Evolutionary conservation across 106 monocot genomes (phyloP).

Genomic region (Dendrobium catenatum): DNA sequence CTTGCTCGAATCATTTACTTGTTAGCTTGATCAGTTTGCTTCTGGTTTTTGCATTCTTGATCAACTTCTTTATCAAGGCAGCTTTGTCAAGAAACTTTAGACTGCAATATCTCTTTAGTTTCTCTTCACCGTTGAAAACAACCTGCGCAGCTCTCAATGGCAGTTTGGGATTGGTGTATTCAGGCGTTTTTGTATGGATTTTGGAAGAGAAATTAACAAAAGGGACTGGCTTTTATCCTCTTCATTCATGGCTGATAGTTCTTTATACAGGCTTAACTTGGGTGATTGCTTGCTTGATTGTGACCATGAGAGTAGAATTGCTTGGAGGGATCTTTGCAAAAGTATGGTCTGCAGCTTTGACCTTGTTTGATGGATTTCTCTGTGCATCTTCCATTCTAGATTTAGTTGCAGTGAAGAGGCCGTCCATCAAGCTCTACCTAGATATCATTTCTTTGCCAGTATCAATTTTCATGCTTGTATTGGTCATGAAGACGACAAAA

Average conservation of each 20-base stretch:
- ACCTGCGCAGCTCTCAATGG: slow-evolving; percentile 20
- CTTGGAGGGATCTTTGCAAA: slow-evolving; percentile 13
- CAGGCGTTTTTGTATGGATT: slow-evolving; percentile 34
- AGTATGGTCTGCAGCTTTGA: slow-evolving; percentile 21
- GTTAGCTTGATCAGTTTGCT: slow-evolving; percentile 24
- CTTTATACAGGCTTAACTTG: slow-evolving; percentile 38
- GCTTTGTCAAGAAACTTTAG: slow-evolving; percentile 2
- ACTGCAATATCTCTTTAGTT: neutral
- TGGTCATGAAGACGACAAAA: slow-evolving; percentile 4
- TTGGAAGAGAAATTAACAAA: slow-evolving; percentile 21
- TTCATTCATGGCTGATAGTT: slow-evolving; percentile 36
- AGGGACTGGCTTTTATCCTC: slow-evolving; percentile 6
- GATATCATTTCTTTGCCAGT: slow-evolving; percentile 59
- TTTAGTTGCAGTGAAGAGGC: slow-evolving; percentile 11
- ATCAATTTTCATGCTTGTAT: slow-evolving; percentile 37
- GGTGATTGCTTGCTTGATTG: slow-evolving; percentile 21
- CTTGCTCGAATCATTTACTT: slow-evolving; percentile 31
- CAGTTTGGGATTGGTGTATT: slow-evolving; percentile 38
- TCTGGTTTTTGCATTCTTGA: slow-evolving; percentile 24
- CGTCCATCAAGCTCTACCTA: slow-evolving; percentile 25
- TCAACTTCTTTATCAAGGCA: slow-evolving; percentile 14
- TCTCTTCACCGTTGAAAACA: slow-evolving; percentile 20
- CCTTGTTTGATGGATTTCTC: slow-evolving; percentile 29
- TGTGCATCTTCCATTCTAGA: slow-evolving; percentile 38
- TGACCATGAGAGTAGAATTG: neutral